Evolutionary conservation across 176 grass and related monocot genomes (phyloP).

Genomic region (Phragmites australis): DNA sequence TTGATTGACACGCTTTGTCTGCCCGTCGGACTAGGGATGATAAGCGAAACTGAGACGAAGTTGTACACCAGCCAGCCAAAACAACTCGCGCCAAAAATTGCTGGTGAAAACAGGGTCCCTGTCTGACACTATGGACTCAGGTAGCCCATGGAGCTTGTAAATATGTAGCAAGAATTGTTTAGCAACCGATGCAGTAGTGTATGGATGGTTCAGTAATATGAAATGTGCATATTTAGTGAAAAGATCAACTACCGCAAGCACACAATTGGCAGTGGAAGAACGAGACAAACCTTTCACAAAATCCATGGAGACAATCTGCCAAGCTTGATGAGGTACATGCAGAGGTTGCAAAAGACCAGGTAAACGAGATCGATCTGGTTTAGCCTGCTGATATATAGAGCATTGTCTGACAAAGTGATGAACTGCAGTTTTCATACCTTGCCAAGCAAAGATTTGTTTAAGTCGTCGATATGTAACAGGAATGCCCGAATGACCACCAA

Average conservation of each 20-base stretch:
- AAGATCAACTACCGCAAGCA: neutral
- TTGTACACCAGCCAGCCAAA: too few relatives aligned
- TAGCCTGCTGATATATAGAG: too few relatives aligned
- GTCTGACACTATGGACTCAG: too few relatives aligned
- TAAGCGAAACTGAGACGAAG: neutral
- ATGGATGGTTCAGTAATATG: neutral
- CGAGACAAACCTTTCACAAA: neutral
- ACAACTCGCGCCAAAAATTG: too few relatives aligned
- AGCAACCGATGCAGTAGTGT: neutral
- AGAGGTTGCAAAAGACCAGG: neutral
- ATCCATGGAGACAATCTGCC: neutral
- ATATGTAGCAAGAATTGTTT: rapidly evolving
- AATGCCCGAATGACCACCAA: too few relatives aligned
- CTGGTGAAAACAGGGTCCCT: too few relatives aligned
- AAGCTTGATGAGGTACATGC: neutral
- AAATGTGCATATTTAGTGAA: neutral
- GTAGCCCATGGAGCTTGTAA: rapidly evolving
- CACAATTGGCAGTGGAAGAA: neutral
- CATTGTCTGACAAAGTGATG: neutral
- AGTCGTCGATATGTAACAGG: neutral
- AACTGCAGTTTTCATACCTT: neutral
- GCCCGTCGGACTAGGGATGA: too few relatives aligned
- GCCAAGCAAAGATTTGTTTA: neutral
- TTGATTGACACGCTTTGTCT: too few relatives aligned
- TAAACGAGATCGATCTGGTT: neutral